Evolutionary conservation across 2,329 filamentous ascomycete species (phyloP).

Genomic region (Monosporascus sp.): DNA sequence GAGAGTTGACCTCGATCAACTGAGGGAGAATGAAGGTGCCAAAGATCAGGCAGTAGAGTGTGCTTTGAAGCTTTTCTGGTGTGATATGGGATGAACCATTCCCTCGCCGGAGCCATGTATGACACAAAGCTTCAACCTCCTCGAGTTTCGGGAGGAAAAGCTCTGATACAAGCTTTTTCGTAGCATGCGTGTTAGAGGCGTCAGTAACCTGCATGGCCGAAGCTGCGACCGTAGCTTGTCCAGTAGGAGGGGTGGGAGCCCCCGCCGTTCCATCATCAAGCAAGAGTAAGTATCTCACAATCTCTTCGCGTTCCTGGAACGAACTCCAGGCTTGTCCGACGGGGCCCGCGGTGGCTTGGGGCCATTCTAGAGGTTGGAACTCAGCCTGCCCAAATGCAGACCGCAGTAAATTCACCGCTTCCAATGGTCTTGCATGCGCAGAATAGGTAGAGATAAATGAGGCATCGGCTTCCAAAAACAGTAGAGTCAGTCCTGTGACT

Average conservation of each 20-base stretch:
- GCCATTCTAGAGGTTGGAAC: conserved; percentile 24
- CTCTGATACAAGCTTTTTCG: conserved; percentile 48
- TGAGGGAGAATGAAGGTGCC: conserved; percentile 42
- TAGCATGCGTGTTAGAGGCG: conserved; percentile 34
- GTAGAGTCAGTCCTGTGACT: conserved; percentile 11
- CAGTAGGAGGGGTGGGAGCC: neutral
- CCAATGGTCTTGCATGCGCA: conserved; percentile 55
- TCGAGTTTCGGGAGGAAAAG: conserved; percentile 48
- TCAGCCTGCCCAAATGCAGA: conserved; percentile 55
- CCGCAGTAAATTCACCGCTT: conserved; percentile 64
- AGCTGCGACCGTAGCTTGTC: neutral
- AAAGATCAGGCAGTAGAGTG: conserved; percentile 42
- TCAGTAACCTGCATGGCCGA: conserved; percentile 22
- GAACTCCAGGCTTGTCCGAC: conserved; percentile 44
- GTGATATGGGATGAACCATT: conserved; percentile 47
- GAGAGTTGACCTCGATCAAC: conserved; percentile 40
- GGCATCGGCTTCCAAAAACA: conserved; percentile 50
- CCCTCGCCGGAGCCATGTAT: conserved; percentile 39
- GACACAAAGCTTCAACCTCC: conserved; percentile 40
- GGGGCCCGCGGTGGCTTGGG: conserved; percentile 39
- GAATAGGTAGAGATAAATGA: conserved; percentile 61
- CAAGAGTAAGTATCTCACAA: conserved; percentile 52
- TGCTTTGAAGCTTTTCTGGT: conserved; percentile 45
- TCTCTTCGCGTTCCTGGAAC: conserved; percentile 35
- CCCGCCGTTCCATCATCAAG: conserved; percentile 31